phyloP scores from a whole-genome alignment of 805 yeast genomes.

The Saccharomycopsis sp. region DNA sequence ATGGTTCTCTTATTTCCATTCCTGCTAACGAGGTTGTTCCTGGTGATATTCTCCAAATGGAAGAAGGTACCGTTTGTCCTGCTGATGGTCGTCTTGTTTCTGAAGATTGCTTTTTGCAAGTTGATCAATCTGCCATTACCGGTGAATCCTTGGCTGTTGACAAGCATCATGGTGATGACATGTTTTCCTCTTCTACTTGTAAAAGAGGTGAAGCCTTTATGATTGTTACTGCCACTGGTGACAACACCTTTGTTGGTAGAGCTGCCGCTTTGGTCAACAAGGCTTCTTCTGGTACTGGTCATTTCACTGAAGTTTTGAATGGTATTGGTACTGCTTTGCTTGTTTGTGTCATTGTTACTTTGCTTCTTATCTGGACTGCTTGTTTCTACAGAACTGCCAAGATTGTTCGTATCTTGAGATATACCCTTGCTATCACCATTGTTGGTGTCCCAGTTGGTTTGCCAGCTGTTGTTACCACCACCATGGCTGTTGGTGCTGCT shows the following conservation, averaged over 20 bases:
- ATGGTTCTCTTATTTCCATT: slow-evolving; percentile 67
- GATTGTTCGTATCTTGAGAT: slow-evolving; percentile 82
- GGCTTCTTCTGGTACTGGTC: slow-evolving; percentile 90
- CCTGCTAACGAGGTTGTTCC: slow-evolving; percentile 85
- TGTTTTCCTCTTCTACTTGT: slow-evolving; percentile 88
- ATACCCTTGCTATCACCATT: slow-evolving; percentile 91
- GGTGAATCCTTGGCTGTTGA: slow-evolving; percentile 97
- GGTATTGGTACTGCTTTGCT: slow-evolving; percentile 92
- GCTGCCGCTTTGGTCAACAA: slow-evolving; percentile 95
- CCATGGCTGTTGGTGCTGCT: slow-evolving; percentile 99
- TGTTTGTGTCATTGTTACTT: slow-evolving; percentile 79
- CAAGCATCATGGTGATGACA: slow-evolving; percentile 78
- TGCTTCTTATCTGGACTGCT: slow-evolving; percentile 86
- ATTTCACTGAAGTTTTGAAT: slow-evolving; percentile 94
- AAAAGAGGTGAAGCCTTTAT: slow-evolving; percentile 93
- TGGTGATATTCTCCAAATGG: slow-evolving; percentile 87
- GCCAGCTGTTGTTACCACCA: slow-evolving; percentile 97
- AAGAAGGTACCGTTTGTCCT: slow-evolving; percentile 88
- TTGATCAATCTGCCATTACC: slow-evolving; percentile 94
- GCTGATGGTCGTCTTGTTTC: slow-evolving; percentile 88
- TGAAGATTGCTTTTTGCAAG: slow-evolving; percentile 78
- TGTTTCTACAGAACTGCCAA: slow-evolving; percentile 86
- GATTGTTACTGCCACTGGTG: slow-evolving; percentile 94
- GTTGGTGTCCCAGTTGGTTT: slow-evolving; percentile 98
- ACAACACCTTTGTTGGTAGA: slow-evolving; percentile 91